Evolutionary conservation across 2,329 filamentous ascomycete genomes (phyloP).

Genomic region (Scorias spongiosa): DNA sequence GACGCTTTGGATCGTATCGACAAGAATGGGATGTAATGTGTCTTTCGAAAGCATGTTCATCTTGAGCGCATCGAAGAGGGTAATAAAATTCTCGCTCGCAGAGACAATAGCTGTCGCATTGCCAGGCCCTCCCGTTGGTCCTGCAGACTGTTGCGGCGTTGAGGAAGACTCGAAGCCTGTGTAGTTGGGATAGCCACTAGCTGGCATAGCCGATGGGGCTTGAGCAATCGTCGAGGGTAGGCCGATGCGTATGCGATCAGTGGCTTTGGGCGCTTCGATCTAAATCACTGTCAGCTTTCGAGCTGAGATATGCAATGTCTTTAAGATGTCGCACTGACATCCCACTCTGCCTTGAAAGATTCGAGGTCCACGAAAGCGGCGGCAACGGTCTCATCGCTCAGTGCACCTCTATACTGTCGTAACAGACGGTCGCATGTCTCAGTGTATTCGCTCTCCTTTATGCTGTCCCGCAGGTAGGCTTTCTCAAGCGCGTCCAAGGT

Average conservation of each 20-base stretch:
- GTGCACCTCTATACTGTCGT: slow-evolving; percentile 91
- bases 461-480: slow-evolving; percentile 89
- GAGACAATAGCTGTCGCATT: slow-evolving; percentile 56
- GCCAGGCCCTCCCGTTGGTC: slow-evolving; percentile 2
- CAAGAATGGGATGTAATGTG: slow-evolving; percentile 84
- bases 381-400: slow-evolving; percentile 84
- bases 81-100: slow-evolving; percentile 97
- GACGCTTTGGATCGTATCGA: slow-evolving; percentile 90
- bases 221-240: slow-evolving; percentile 66
- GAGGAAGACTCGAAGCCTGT: neutral
- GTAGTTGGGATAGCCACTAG: neutral
- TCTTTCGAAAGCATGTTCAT: slow-evolving; percentile 89
- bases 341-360: slow-evolving; percentile 81
- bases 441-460: slow-evolving; percentile 82
- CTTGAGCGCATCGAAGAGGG: slow-evolving; percentile 86
- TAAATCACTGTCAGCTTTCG: slow-evolving; percentile 22
- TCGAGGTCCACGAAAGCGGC: slow-evolving; percentile 76
- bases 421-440: slow-evolving; percentile 88
- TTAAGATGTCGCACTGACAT: slow-evolving; percentile 37
- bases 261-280: slow-evolving; percentile 89
- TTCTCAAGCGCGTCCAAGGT: slow-evolving; percentile 92
- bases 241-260: slow-evolving; percentile 79
- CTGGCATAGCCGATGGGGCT: neutral
- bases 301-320: no score
- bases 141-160: neutral